A percentile compares a stretch with the other conserved stretches of the same genome.
These are phyloP conservation scores for Neodidymelliopsis sp. DNA, from an alignment of 2,329 filamentous ascomycete species.

Conservation along the genomic window DNA sequence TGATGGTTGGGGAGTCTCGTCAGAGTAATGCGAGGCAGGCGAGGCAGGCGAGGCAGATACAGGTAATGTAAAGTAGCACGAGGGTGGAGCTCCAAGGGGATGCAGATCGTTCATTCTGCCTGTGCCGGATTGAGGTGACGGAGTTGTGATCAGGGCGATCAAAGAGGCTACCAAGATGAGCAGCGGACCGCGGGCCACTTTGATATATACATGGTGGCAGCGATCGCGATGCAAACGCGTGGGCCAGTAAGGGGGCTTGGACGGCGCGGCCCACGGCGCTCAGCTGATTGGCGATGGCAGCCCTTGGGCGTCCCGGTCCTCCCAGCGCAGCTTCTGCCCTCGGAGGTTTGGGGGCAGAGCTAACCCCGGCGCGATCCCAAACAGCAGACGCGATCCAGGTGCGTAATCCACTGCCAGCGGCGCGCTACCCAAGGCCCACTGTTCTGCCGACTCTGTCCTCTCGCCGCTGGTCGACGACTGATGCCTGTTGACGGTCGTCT, in stretches of 20 bases:
- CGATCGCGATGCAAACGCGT: constrained; percentile 11
- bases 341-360: constrained; percentile 3
- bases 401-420: constrained; percentile 2
- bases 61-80: constrained; percentile 47
- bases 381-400: constrained; percentile 5
- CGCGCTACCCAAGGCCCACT: too few species aligned
- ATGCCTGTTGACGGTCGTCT: too few species aligned
- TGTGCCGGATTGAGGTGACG: constrained; percentile 21
- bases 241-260: constrained; percentile 3
- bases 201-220: constrained; percentile 13
- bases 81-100: constrained; percentile 12
- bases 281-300: constrained; percentile 11
- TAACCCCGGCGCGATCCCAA: constrained; percentile 4
- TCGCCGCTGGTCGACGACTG: neutral
- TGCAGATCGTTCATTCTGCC: constrained; percentile 19
- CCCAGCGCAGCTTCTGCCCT: constrained; percentile 7
- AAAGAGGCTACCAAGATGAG: constrained; percentile 1
- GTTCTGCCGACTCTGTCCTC: neutral
- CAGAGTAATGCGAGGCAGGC: constrained; percentile 42
- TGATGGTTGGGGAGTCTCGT: constrained; percentile 40
- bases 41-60: too few species aligned
- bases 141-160: constrained; percentile 12
- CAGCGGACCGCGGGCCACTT: constrained; percentile 1
- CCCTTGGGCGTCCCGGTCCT: neutral
- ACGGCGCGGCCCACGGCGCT: neutral